phyloP scores from a whole-genome alignment of 106 monocot genomes.

The Acorus calamus region DNA sequence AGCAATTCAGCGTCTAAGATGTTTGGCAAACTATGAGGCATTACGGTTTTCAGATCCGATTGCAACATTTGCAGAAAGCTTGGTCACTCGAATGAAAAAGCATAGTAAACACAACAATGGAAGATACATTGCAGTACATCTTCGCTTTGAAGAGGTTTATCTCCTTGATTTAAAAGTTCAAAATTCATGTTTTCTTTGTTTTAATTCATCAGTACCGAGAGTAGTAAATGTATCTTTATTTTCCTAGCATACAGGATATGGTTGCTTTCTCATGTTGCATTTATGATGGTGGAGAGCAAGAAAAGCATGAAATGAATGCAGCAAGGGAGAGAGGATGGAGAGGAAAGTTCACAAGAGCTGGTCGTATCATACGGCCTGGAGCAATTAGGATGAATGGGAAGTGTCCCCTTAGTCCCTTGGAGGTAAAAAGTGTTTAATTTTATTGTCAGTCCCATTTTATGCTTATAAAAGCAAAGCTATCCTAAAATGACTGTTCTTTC shows the following conservation, averaged over 20 bases:
- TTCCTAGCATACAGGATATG: constrained; percentile 66
- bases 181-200: not conserved
- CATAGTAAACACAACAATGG: constrained; percentile 47
- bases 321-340: constrained; percentile 98
- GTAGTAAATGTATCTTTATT: constrained; percentile 1
- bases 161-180: not conserved
- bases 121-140: constrained; percentile 90
- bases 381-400: constrained; percentile 92
- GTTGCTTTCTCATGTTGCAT: constrained; percentile 98
- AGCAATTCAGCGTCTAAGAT: constrained; percentile 77
- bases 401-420: constrained; percentile 96
- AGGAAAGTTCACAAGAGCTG: constrained; percentile 93
- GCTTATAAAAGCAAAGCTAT: too few species aligned
- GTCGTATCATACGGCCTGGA: constrained; percentile 88
- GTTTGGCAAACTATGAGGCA: constrained; percentile 93
- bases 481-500: too few species aligned
- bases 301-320: constrained; percentile 69
- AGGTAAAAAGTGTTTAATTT: constrained; percentile 35
- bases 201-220: not conserved
- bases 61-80: constrained; percentile 53
- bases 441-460: not conserved
- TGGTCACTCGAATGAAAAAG: constrained; percentile 81
- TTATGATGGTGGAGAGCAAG: constrained; percentile 92
- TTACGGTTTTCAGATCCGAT: constrained; percentile 85
- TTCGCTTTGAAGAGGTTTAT: constrained; percentile 94